Evolutionary conservation across 83 land plant species (phyloP).

Genomic region (Picea engelmannii): DNA sequence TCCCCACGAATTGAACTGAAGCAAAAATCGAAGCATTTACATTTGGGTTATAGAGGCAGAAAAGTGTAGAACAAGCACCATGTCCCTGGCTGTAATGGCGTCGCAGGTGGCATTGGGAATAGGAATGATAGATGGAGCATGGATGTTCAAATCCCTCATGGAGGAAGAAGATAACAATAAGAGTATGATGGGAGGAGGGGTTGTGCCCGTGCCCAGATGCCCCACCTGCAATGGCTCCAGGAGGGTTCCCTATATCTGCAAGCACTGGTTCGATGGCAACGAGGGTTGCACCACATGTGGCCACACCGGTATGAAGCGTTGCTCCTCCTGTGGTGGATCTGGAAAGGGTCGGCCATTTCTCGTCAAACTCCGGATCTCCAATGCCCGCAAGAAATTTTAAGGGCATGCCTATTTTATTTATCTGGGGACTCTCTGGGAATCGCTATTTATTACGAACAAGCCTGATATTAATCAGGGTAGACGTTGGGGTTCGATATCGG

Average conservation of each 20-base stretch:
- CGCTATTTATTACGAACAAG: too few relatives aligned
- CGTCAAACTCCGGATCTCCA: constrained; percentile 20
- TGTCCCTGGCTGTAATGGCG: background rate
- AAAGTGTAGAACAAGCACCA: background rate
- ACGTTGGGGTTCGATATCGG: background rate
- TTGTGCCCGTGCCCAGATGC: constrained; percentile 21
- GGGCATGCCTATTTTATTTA: too few relatives aligned
- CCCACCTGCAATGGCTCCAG: constrained; percentile 51
- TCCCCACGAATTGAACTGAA: too few relatives aligned
- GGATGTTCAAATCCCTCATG: constrained; percentile 2
- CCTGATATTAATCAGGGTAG: too few relatives aligned
- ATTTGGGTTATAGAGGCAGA: too few relatives aligned
- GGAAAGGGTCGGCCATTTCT: constrained; percentile 60
- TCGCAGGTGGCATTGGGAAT: constrained; percentile 6
- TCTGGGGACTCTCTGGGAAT: too few relatives aligned
- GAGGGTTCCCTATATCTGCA: constrained; percentile 50
- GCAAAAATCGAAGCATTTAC: too few relatives aligned
- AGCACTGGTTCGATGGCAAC: constrained; percentile 59
- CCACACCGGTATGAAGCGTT: constrained; percentile 46
- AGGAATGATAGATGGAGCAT: background rate
- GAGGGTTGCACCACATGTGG: constrained; percentile 49
- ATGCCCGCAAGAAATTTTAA: background rate
- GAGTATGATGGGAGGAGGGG: background rate
- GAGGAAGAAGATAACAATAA: background rate
- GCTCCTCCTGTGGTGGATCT: constrained; percentile 55